Evolutionary conservation across 192 early-diverging fungal species (phyloP), one percentile per base, ranked within the genome.

Genomic region (Coemansia sp.): DNA sequence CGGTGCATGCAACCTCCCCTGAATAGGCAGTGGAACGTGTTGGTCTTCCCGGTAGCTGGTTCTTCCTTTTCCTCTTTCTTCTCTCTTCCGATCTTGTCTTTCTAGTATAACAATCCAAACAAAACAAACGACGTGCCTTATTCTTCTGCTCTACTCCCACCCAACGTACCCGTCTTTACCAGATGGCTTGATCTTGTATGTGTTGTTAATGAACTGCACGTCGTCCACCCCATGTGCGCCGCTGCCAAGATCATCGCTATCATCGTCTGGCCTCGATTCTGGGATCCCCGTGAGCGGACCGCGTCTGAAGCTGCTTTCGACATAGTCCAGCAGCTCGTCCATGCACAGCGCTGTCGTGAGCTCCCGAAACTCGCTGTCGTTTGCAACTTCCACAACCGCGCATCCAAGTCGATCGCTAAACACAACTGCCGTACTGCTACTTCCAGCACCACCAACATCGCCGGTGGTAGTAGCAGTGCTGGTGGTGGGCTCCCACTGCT

Each of bases 1-100:
- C 6, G 84, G 84, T 21, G 57, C 52, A 1, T 85, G 84, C 76
- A 69, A 81, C 43, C 73, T 81, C n/a, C 77, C 77, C 56, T 8
- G 37, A 58, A 58, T 50, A 45, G 4, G 5, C 2, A 45, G 32
- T 4, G 32, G 32, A 32, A 32, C 32, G 32, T 32, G 32, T 32
- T 32, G 4, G 4, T 32, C 32, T 4, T 32, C 32, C 32, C 32
- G 32, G 32, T 4, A 32, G 32, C 32, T 2, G 32, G 32, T 4
- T 32, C 32, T 32, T 32, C 32, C 32, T 32, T 32, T 32, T 32
- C 32, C 32, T 32, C 32, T 32, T 32, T 32, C 32, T 32, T 32
- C 32, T 32, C 32, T 32, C 32, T 32, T 32, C 2, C 4, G 32
- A 32, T 32, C 32, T 32, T 32, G 32, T 32, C 9, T 45, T 45